Evolutionary conservation across 768 basidiomycete species (phyloP), one percentile per base, ranked within the genome.

Genomic region (Hortiboletus campestris): DNA sequence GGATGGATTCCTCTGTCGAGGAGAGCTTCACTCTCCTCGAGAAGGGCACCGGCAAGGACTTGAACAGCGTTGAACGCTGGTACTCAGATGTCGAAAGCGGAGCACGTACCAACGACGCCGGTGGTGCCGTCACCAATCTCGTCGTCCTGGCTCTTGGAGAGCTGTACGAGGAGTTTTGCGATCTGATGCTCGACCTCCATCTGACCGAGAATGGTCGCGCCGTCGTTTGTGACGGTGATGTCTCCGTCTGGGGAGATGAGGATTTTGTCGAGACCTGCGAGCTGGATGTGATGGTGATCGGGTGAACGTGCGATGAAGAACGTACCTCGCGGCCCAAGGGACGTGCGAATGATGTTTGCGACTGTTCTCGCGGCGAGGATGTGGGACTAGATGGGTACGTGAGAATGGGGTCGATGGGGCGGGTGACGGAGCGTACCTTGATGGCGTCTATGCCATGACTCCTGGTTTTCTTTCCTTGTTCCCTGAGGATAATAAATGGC

Each of bases 151-250:
- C 91, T 94, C 78, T 95, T 96, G 17, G 93, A 95, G 40, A 98
- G 80, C 68, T 98, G 91, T 2, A 99, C 97, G 34, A 99, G 83
- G 43, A 99, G 83, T 75, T 97, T 99, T 56, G 97, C 97, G 67
- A 99, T 96, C 77, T 96, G 96, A 70, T 99, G 96, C 67, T 98
- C 96, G 49, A 98, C 95, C 72, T 97, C 93, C 94, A 99, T 98
- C 78, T 98, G 96, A 22, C 94, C 85, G 53, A 99, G 79, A 63
- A 99, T 99, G 22, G 97, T 99, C 7, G 97, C 97, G 47, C 97
- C 97, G 74, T 99, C 97, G 74, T 99, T 99, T 14, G 97, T 98
- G 36, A 98, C 96, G 32, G 95, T 98, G 67, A 99, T 98, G 66
- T 99, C 97, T 46, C 97, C 97, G 78, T 98, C 97, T 20, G 95